phyloP scores from a whole-genome alignment of 306 rosid genomes.

The Ormosia emarginata region DNA sequence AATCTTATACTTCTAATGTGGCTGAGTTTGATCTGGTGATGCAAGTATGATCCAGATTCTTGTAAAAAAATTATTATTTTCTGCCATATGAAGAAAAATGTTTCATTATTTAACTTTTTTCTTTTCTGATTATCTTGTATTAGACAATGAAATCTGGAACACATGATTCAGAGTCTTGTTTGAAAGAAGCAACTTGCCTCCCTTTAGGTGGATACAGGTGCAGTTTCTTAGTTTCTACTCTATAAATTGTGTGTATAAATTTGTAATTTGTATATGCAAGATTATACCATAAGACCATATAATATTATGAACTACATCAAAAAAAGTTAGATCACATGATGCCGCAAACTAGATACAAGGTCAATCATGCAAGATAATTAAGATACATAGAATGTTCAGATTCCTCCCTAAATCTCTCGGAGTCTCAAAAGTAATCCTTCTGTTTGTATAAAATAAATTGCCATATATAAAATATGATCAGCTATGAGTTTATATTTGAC shows the following conservation, averaged over 20 bases:
- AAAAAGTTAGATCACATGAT: not conserved
- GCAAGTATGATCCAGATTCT: slow-evolving; percentile 64
- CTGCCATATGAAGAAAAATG: slow-evolving; percentile 10
- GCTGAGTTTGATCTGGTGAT: slow-evolving; percentile 94
- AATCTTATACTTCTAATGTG: slow-evolving; percentile 57
- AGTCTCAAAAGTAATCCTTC: not conserved
- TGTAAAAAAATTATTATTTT: slow-evolving; percentile 9
- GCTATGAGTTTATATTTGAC: not conserved
- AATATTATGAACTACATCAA: not conserved
- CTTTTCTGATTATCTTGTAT: slow-evolving; percentile 30
- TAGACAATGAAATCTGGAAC: slow-evolving; percentile 83
- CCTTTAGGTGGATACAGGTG: slow-evolving; percentile 99
- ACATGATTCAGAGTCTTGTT: slow-evolving; percentile 76
- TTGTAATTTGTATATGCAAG: not conserved
- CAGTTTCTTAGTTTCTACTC: slow-evolving; percentile 29
- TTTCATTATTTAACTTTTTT: not conserved
- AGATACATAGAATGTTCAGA: not conserved
- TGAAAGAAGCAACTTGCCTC: slow-evolving; percentile 69
- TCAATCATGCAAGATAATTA: not conserved
- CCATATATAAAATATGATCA: not conserved
- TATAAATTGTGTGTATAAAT: not conserved
- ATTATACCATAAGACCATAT: not conserved
- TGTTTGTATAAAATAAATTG: not conserved
- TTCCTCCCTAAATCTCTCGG: not conserved
- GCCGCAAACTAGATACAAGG: not conserved